These are phyloP conservation scores for Lachnellula hyalina DNA, from an alignment of 2,329 filamentous ascomycete species.

Conservation along the genomic window DNA sequence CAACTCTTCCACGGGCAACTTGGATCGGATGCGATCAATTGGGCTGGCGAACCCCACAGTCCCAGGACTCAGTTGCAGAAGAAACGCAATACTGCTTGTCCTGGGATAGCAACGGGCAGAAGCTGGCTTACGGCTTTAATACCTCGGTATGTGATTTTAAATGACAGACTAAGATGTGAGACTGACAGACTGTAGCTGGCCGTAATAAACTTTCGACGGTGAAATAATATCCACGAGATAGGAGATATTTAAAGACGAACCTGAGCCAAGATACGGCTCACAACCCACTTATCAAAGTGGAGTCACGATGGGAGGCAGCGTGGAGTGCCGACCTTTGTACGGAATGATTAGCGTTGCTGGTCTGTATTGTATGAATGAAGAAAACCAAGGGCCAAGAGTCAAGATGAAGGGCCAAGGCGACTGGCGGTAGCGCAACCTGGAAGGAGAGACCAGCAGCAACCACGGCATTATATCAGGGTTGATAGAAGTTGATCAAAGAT, in stretches of 20 bases:
- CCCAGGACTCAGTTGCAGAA: constrained; percentile 43
- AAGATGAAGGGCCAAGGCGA: too few species aligned
- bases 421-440: too few species aligned
- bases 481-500: too few species aligned
- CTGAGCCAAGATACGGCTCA: not conserved
- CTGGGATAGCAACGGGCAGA: constrained; percentile 58
- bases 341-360: too few species aligned
- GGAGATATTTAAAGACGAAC: not conserved
- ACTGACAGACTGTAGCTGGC: constrained; percentile 23
- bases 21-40: constrained; percentile 52
- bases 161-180: not conserved
- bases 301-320: too few species aligned
- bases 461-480: too few species aligned
- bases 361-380: too few species aligned
- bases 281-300: too few species aligned
- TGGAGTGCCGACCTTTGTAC: too few species aligned
- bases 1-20: constrained; percentile 51
- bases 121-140: constrained; percentile 58
- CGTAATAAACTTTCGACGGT: constrained; percentile 24
- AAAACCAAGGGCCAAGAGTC: too few species aligned
- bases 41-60: constrained; percentile 55
- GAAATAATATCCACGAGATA: not conserved
- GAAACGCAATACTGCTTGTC: constrained; percentile 58
- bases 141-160: constrained; percentile 46
- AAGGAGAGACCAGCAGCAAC: too few species aligned